A percentile compares a stretch with the other conserved stretches of the same genome.
Conservation (phyloP, 305 asterid species). For the Stenogyne calaminthoides region DNA sequence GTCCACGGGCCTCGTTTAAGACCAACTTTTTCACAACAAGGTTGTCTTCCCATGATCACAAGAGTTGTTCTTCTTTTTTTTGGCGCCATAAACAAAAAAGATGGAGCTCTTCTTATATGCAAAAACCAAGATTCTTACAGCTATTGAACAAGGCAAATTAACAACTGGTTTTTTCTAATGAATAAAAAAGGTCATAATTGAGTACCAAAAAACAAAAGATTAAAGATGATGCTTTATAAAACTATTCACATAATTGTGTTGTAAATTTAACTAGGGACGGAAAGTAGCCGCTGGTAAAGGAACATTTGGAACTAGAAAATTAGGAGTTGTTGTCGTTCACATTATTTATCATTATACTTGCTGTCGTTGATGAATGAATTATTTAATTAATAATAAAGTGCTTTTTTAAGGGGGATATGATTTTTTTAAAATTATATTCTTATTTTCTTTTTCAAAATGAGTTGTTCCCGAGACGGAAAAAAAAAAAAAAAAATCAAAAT, state of each 20-base stretch:
- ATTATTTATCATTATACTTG: constrained; percentile 23
- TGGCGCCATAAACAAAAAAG: constrained; percentile 11
- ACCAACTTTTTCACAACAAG: constrained; percentile 79
- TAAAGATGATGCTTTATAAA: constrained; percentile 30
- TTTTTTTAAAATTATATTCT: constrained; percentile 12
- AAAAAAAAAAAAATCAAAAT: too few species aligned
- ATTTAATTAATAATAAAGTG: too few species aligned
- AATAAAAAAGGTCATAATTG: constrained; percentile 44
- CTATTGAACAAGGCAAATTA: constrained; percentile 50
- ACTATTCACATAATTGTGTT: constrained; percentile 31
- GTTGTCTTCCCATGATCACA: constrained; percentile 74
- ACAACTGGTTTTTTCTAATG: constrained; percentile 18
- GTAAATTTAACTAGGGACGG: constrained; percentile 38
- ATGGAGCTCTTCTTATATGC: constrained; percentile 33
- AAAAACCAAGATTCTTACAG: constrained; percentile 72
- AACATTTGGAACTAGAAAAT: constrained; percentile 23
- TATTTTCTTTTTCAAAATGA: too few species aligned
- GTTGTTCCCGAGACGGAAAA: too few species aligned
- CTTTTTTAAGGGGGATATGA: too few species aligned
- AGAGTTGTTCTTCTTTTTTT: neutral
- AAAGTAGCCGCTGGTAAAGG: constrained; percentile 27
- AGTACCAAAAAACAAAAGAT: constrained; percentile 28
- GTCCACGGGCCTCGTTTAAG: constrained; percentile 90
- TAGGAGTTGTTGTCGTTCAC: constrained; percentile 69
- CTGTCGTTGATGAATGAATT: too few species aligned